Evolutionary conservation across 371 early-diverging fungal species (phyloP).

Genomic region (Mucor lusitanicus): DNA sequence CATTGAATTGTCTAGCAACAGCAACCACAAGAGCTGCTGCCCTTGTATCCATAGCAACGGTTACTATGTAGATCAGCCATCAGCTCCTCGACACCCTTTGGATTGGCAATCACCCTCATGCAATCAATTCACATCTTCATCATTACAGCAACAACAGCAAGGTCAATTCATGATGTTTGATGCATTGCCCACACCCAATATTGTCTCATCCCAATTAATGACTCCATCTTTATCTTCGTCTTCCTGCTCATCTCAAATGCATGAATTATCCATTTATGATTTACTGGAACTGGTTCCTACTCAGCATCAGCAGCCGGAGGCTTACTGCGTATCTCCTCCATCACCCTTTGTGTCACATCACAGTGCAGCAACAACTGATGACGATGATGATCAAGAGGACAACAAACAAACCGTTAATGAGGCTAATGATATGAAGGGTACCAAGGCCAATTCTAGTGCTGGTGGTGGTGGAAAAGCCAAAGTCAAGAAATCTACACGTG

Average conservation of each 20-base stretch:
- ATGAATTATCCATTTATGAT: background rate
- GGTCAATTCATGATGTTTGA: constrained; percentile 2
- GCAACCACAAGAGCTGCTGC: background rate
- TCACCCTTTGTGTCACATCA: background rate
- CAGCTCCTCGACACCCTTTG: background rate
- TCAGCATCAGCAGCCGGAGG: background rate
- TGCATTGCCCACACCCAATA: background rate
- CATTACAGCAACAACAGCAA: constrained; percentile 4
- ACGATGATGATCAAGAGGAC: background rate
- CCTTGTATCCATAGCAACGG: background rate
- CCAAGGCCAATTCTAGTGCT: background rate
- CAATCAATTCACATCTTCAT: background rate
- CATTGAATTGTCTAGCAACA: background rate
- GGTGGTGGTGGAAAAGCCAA: constrained; percentile 1
- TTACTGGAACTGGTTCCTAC: background rate
- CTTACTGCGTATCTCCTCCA: background rate
- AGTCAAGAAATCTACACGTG: constrained; percentile 6
- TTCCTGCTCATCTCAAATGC: background rate
- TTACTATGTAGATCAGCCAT: too few relatives aligned
- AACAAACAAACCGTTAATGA: background rate
- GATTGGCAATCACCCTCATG: background rate
- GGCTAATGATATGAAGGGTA: background rate
- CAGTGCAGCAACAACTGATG: background rate
- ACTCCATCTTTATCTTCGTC: background rate
- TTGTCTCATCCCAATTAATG: constrained; percentile 2